Percentiles rank a stretch among this genome's conserved stretches.
Conservation (phyloP, 169 alveolate genomes). For the Babesia bovis region DNA sequence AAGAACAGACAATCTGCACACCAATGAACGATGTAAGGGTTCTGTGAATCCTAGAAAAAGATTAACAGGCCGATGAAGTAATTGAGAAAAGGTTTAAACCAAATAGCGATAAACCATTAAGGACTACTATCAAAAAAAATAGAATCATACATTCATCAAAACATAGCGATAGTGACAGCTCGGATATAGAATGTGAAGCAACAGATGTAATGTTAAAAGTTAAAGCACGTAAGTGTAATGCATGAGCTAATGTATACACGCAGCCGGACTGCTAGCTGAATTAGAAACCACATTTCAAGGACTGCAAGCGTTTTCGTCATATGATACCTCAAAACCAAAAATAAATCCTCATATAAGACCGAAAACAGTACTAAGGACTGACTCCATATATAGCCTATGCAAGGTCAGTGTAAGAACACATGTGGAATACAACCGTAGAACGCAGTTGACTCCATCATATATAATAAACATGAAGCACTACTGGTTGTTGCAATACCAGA, state of each 20-base stretch:
- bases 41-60: too few relatives aligned
- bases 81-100: background rate
- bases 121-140: background rate
- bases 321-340: background rate
- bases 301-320: constrained; percentile 16
- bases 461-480: constrained; percentile 48
- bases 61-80: background rate
- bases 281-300: constrained; percentile 48
- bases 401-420: background rate
- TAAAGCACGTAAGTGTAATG: constrained; percentile 38
- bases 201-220: constrained; percentile 17
- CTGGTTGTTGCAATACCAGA: constrained; percentile 62
- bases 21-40: too few relatives aligned
- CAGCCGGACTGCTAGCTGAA: constrained; percentile 55
- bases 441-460: constrained; percentile 43
- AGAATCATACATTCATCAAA: too few relatives aligned
- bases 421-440: background rate
- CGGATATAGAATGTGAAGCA: background rate
- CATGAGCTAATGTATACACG: background rate
- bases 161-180: background rate
- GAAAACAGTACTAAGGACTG: constrained; percentile 25
- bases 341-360: background rate
- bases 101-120: background rate
- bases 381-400: constrained; percentile 19
- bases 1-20: too few relatives aligned